Percentiles rank a stretch among this genome's conserved stretches.
Evolutionary conservation across 2,329 filamentous ascomycete genomes (phyloP).

Genomic region (Ophiostoma ulmi): DNA sequence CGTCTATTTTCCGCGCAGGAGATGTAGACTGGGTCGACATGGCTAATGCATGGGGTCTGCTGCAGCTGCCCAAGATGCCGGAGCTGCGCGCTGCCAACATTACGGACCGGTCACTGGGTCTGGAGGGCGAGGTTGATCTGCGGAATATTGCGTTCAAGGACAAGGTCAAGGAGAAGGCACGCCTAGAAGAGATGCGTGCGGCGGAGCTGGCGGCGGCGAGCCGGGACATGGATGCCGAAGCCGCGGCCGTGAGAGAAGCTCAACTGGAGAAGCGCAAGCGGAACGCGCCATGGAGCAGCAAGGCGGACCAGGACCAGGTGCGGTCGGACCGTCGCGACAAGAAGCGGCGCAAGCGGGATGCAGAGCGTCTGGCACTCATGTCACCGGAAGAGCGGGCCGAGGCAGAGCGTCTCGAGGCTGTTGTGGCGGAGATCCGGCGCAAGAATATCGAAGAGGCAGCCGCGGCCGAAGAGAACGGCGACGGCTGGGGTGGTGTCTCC

Average conservation of each 20-base stretch:
- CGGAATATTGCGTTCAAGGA: slow-evolving; percentile 66
- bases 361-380: slow-evolving; percentile 58
- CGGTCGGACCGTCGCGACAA: slow-evolving; percentile 41
- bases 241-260: slow-evolving; percentile 37
- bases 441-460: slow-evolving; percentile 43
- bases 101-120: slow-evolving; percentile 59
- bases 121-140: slow-evolving; percentile 61
- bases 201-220: slow-evolving; percentile 44
- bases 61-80: slow-evolving; percentile 89
- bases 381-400: slow-evolving; percentile 64
- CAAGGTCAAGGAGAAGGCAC: slow-evolving; percentile 61
- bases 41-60: slow-evolving; percentile 76
- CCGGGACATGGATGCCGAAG: slow-evolving; percentile 31
- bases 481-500: slow-evolving; percentile 20
- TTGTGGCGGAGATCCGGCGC: slow-evolving; percentile 60
- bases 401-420: slow-evolving; percentile 56
- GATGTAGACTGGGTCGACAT: slow-evolving; percentile 83
- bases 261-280: slow-evolving; percentile 48
- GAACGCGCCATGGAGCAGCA: slow-evolving; percentile 68
- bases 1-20: slow-evolving; percentile 77
- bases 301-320: slow-evolving; percentile 60
- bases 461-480: slow-evolving; percentile 3
- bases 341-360: slow-evolving; percentile 47
- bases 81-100: slow-evolving; percentile 68
- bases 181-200: slow-evolving; percentile 48